Base-by-base conservation (phyloP, 2,329 filamentous ascomycete genomes). In the Plenodomus tracheiphilus region DNA sequence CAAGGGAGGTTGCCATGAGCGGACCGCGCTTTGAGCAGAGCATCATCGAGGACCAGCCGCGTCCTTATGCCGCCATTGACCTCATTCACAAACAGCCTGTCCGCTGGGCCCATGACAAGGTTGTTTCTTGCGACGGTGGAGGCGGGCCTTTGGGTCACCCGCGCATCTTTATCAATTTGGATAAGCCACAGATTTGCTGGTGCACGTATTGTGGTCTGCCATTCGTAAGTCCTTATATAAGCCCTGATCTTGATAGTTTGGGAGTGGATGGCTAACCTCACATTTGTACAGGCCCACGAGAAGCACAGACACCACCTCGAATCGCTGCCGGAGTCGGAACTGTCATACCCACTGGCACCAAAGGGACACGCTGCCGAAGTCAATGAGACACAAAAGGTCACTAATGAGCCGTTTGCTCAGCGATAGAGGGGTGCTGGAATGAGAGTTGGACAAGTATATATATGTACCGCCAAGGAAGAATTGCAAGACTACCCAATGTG, bases 1-100 rank as follows among this genome's bases (percentile, higher is more conserved):
- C 91, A 34, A 82, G 93, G 65, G 82, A 84, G 45, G 76, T 85
- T 74, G 94, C 91, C 44, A 99, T 99, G 93, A 85, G 85, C 36
- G 94, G 94, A 36, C 94, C 94, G 58, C 82, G 93, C 63, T 99
- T 99, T 69, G 94, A 99, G 81, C 93, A 97, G 84, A 97, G 91
- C 28, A 90, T 96, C 68, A 93, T 97, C 77, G 85, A 87, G 64
- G 77, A 87, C 61, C 94, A 99, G 89, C 94, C 94, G 57, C 88
- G 87, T 78, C 88, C 94, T 22, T 81, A 86, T 68, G 87, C 94
- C 25, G 94, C 94, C 54, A 99, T 99, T 68, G 90, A 95, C 62
- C 84, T 99, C 73, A 92, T 97, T 68, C 94, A 99, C 81, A 87
- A 92, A 79, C 88, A 97, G 75, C 93, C 92, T 17, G 94, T 99